Base-by-base conservation (phyloP, 805 yeast species). In the Debaryomyces prosopidis region DNA sequence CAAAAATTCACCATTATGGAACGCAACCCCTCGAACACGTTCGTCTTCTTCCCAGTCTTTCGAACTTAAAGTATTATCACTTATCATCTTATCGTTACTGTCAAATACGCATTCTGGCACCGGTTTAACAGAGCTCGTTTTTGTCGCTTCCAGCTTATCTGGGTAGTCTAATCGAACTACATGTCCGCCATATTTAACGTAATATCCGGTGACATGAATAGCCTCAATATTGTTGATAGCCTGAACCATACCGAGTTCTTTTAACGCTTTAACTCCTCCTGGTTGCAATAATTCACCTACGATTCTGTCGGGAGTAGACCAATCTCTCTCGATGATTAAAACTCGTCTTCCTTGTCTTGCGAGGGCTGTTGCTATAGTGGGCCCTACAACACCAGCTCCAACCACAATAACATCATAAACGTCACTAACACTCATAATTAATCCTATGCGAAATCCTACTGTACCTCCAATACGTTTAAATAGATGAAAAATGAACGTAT, bases 301-400 rank as follows among this genome's bases (percentile, higher is more conserved):
- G 46, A 94, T 94, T 54, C 99, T 77, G 65, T 94, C 97, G 1
- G 99, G 99, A 63, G 82, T 86, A 16, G 80, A 65, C 89, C 97
- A 88, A 60, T 89, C 97, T 50, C 97, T 79, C 62, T 94, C 99
- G 14, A 86, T 73, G 16, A 86, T 75, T 42, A 86, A 65, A 6
- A 94, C 97, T 42, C 77, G 76, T 53, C 96, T 77, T 27, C 98
- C 98, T 59, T 88, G 95, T 55, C 92, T 78, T 1, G 96, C 98
- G 44, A 94, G 69, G 3, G 87, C 90, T 1, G 90, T 86, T 36
- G 97, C 97, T 15, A 92, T 76, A 45, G 92, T 84, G 2, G 99
- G 97, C 1, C 99, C 99, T 18, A 89, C 85, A 16, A 92, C 96
- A 45, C 99, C 99, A n/a, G 98, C 97, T n/a, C 99, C 99, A 33